Evolutionary conservation across 352 stramenopile genomes (phyloP), one percentile per base, ranked within the genome.

Genomic region (Globisporangium polare): DNA sequence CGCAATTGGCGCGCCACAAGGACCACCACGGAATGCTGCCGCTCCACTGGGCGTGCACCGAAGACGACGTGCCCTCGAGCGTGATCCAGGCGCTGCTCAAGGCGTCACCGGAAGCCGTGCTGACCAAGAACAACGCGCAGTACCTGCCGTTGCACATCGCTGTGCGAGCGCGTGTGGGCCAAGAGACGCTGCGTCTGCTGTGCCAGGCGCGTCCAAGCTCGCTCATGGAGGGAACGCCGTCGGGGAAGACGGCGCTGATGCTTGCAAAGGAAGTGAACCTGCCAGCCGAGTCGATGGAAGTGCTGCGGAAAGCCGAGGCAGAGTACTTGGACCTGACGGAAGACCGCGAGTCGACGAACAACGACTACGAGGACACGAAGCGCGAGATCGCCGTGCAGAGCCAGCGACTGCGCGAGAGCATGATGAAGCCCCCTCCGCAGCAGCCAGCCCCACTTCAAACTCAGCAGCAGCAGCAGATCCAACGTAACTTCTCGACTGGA

Each of bases 21-120:
- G 85, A 94, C 67, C 85, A 92, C 58, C 84, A 94, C 62, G 85
- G 85, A 35, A 94, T 94, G 85, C 62, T 92, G 62, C 85, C 85
- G 41, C 66, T 94, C 22, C 85, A 94, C 69, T 94, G 85, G 85
- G 85, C 85, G 24, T 94, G 85, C 51, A 92, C 83, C 0, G 85
- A 94, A 65, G 70, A 89, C 62, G 82, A 94, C 58, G 83, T 84
- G n/a, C 78, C 80, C 3, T 58, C 80, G 4, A 75, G 69, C 15
- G 80, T 84, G 3, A 71, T 94, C 53, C 66, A 73, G 0, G 78
- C 81, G 49, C 69, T 94, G 42, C 74, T 94, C 12, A 63, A 80
- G 17, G 85, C 81, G 5, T 94, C 85, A n/a, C 85, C 85, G 0
- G 79, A 91, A 49, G 85, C 71, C 13, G 82, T 89, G 42, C 71